Evolutionary conservation across 2,329 filamentous ascomycete genomes (phyloP).

Genomic region (Diaporthe eres): DNA sequence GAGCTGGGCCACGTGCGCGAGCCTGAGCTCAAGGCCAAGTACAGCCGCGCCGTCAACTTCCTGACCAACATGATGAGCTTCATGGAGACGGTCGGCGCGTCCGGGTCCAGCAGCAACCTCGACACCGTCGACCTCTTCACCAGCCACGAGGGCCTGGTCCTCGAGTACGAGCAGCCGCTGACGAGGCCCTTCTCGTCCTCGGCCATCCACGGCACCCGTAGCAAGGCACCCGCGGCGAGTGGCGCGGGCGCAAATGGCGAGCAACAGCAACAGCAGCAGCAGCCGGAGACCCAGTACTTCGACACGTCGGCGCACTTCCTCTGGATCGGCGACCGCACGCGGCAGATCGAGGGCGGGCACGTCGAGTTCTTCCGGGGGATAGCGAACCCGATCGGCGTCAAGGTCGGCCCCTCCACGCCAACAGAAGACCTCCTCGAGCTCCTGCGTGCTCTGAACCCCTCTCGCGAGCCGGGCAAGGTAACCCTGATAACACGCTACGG

Average conservation of each 20-base stretch:
- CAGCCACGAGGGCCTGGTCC: constrained; percentile 91
- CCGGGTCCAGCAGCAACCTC: constrained; percentile 81
- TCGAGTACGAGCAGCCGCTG: constrained; percentile 93
- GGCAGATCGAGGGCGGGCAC: constrained; percentile 92
- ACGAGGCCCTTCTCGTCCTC: constrained; percentile 77
- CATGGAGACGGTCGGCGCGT: constrained; percentile 93
- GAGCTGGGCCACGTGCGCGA: constrained; percentile 92
- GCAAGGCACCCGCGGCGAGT: constrained; percentile 46
- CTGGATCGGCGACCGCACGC: constrained; percentile 97
- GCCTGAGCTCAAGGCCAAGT: constrained; percentile 85
- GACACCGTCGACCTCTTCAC: constrained; percentile 96
- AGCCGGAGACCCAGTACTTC: constrained; percentile 78
- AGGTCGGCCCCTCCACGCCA: constrained; percentile 90
- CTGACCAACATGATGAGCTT: constrained; percentile 94
- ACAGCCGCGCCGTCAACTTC: constrained; percentile 85
- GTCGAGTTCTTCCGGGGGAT: constrained; percentile 98
- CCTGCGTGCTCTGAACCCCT: constrained; percentile 88
- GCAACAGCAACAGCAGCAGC: constrained; percentile 39
- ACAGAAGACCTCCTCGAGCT: constrained; percentile 81
- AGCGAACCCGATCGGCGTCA: constrained; percentile 95
- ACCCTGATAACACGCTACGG: constrained; percentile 98
- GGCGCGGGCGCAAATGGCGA: constrained; percentile 41
- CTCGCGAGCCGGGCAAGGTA: constrained; percentile 87
- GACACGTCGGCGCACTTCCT: constrained; percentile 97
- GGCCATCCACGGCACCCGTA: constrained; percentile 43